Conservation (phyloP, 2,329 filamentous ascomycete species). For the Pseudophaeomoniella oleicola region DNA sequence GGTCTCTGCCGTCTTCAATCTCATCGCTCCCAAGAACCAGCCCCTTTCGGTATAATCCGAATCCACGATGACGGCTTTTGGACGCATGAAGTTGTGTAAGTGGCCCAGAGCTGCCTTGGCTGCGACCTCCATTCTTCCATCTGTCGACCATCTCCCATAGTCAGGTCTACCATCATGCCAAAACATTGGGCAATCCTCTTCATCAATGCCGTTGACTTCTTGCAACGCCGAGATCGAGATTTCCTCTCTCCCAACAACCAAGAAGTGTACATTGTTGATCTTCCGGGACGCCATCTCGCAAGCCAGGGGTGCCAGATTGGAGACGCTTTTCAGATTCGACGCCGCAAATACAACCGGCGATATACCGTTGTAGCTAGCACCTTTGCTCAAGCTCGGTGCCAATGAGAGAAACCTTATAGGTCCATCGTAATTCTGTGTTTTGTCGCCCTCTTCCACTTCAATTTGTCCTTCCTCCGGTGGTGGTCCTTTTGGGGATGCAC, state of each 20-base stretch:
- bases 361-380: constrained; percentile 29
- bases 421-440: constrained; percentile 47
- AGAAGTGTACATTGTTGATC: constrained; percentile 67
- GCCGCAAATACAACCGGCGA: constrained; percentile 68
- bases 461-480: constrained; percentile 5
- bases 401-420: constrained; percentile 55
- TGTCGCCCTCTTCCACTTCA: constrained; percentile 9
- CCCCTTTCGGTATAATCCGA: constrained; percentile 49
- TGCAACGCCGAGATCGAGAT: constrained; percentile 56
- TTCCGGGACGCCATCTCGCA: constrained; percentile 67
- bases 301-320: constrained; percentile 62
- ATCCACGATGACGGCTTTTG: constrained; percentile 60
- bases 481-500: constrained; percentile 1
- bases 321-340: constrained; percentile 57
- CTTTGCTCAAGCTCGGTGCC: constrained; percentile 17
- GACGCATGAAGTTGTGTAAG: constrained; percentile 33
- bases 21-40: constrained; percentile 50
- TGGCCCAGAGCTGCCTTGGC: constrained; percentile 53
- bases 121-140: constrained; percentile 52
- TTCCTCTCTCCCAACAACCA: constrained; percentile 58
- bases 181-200: constrained; percentile 47
- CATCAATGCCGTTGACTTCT: constrained; percentile 64
- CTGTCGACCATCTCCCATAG: constrained; percentile 52
- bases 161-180: constrained; percentile 68
- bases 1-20: constrained; percentile 36